These are phyloP conservation scores for Puccinellia tenuiflora DNA, from an alignment of 176 grass and related monocot genomes.

Conservation along the genomic window DNA sequence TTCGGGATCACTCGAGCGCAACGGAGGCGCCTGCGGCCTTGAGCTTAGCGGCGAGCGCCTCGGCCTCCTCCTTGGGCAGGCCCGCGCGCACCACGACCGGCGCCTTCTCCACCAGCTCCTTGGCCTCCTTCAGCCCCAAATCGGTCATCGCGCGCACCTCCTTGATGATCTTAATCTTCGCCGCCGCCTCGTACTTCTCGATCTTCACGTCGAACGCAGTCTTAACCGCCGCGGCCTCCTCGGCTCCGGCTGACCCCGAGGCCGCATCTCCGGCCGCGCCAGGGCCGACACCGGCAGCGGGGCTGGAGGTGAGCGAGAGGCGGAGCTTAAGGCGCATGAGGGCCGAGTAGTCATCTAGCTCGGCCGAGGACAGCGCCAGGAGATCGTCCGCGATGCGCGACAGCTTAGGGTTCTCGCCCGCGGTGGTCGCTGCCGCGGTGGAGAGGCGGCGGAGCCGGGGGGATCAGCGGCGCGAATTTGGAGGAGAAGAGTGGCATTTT, in stretches of 20 bases:
- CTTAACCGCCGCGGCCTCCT: slow-evolving; percentile 45
- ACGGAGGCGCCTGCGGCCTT: slow-evolving; percentile 80
- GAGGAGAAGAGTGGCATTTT: slow-evolving; percentile 50
- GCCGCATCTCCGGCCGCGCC: slow-evolving; percentile 17
- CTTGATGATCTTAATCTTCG: slow-evolving; percentile 99
- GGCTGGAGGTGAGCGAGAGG: slow-evolving; percentile 45
- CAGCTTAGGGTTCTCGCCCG: slow-evolving; percentile 38
- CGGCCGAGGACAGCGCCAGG: slow-evolving; percentile 39
- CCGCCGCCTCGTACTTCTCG: slow-evolving; percentile 88
- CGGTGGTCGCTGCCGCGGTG: slow-evolving; percentile 30
- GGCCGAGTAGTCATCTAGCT: slow-evolving; percentile 58
- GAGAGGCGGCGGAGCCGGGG: slow-evolving; percentile 42
- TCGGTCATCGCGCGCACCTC: slow-evolving; percentile 91
- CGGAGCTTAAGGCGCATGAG: slow-evolving; percentile 69
- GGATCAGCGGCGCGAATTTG: slow-evolving; percentile 36
- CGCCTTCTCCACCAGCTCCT: slow-evolving; percentile 93
- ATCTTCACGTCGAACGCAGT: slow-evolving; percentile 83
- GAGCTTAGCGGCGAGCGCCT: slow-evolving; percentile 81
- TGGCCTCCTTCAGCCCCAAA: slow-evolving; percentile 88
- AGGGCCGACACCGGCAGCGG: slow-evolving; percentile 1
- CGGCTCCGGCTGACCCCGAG: neutral
- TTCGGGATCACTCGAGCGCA: slow-evolving; percentile 55
- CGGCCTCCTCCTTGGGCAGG: slow-evolving; percentile 86
- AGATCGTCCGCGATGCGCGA: slow-evolving; percentile 57
- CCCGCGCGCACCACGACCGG: slow-evolving; percentile 82